Conservation (phyloP, 768 basidiomycete genomes). For the Boletellus emodensis region DNA sequence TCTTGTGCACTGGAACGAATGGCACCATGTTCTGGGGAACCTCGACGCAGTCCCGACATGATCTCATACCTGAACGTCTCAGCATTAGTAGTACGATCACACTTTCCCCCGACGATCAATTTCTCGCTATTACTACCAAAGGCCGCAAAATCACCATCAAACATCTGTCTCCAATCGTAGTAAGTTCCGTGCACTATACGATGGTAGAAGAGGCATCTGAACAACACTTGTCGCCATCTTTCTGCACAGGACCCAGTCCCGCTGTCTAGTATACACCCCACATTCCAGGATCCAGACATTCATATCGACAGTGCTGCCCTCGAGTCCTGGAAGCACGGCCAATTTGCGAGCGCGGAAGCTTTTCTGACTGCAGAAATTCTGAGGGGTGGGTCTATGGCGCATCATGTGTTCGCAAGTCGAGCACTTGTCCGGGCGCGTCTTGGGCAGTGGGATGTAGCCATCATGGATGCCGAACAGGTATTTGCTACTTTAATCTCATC, state of each 20-base stretch:
- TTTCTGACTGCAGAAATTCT: not conserved
- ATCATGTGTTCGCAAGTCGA: constrained; percentile 1
- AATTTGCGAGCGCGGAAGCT: not conserved
- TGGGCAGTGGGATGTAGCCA: constrained; percentile 1
- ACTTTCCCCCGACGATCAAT: not conserved
- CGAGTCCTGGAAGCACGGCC: not conserved
- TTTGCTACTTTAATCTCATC: too few relatives aligned
- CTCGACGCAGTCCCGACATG: not conserved
- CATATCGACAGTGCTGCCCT: not conserved
- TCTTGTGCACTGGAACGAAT: not conserved
- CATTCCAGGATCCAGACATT: not conserved
- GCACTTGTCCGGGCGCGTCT: constrained; percentile 6
- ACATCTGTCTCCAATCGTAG: not conserved
- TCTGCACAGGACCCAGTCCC: not conserved
- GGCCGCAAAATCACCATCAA: not conserved
- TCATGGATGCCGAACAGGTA: constrained; percentile 5
- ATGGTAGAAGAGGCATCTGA: too few relatives aligned
- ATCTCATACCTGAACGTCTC: not conserved
- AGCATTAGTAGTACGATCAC: not conserved
- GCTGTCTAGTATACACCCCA: not conserved
- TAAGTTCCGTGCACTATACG: not conserved
- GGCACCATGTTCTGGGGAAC: constrained; percentile 2
- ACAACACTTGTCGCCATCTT: too few relatives aligned
- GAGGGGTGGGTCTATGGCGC: too few relatives aligned
- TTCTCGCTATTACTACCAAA: not conserved